phyloP scores from a whole-genome alignment of 768 basidiomycete species.

The Sporobolomyces phaffii region DNA sequence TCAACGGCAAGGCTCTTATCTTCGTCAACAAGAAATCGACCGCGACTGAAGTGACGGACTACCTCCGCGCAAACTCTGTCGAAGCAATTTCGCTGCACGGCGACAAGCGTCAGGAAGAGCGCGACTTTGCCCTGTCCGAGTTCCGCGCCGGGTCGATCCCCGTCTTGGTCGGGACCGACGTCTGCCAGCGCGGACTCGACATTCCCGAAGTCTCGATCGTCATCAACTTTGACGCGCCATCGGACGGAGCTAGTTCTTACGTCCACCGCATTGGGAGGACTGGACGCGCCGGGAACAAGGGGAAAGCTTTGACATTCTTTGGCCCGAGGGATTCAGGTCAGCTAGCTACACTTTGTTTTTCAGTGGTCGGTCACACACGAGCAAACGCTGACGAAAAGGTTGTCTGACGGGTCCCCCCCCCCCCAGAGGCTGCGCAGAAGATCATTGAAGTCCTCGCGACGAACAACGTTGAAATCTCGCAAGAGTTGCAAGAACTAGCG shows the following conservation, averaged over 20 bases:
- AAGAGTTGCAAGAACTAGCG: conserved; percentile 2
- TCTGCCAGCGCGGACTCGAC: conserved; percentile 98
- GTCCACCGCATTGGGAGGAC: conserved; percentile 91
- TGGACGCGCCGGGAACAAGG: conserved; percentile 78
- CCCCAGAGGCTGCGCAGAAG: neutral
- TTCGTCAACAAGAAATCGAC: conserved; percentile 95
- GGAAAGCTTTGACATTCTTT: conserved; percentile 91
- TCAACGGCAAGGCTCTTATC: conserved; percentile 95
- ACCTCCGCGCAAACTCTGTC: conserved; percentile 77
- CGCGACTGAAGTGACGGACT: conserved; percentile 91
- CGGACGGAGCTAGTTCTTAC: conserved; percentile 49
- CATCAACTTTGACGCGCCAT: conserved; percentile 49
- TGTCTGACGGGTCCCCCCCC: no score
- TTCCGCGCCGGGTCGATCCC: conserved; percentile 96
- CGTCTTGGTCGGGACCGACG: conserved; percentile 96
- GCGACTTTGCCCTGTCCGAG: conserved; percentile 96
- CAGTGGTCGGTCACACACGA: no score
- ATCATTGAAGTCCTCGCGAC: neutral
- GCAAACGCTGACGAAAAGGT: no score
- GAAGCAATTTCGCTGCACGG: conserved; percentile 97
- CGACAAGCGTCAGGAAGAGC: conserved; percentile 97
- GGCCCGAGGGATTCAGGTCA: conserved; percentile 45
- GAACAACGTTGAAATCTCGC: neutral
- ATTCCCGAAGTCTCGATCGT: conserved; percentile 97
- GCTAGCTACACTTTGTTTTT: no score